A percentile compares a stretch with the other conserved stretches of the same genome.
Evolutionary conservation across 2,329 filamentous ascomycete species (phyloP).

Genomic region (Chrysosphaeria jannelii): DNA sequence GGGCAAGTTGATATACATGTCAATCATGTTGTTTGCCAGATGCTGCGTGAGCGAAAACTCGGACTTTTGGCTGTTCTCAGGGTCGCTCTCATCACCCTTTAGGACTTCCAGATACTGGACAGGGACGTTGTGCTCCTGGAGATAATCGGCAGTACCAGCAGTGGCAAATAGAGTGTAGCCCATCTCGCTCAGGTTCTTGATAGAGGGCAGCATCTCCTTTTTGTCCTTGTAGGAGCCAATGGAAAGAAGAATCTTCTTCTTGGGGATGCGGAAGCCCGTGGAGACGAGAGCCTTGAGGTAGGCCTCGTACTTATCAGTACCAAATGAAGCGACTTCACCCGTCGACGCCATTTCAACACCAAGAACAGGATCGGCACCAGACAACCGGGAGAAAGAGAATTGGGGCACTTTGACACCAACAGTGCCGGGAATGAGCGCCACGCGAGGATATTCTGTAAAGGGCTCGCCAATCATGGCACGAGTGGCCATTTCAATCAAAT

Average conservation of each 20-base stretch:
- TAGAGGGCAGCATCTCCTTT: conserved; percentile 80
- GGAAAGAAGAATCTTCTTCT: conserved; percentile 81
- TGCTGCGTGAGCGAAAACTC: conserved; percentile 96
- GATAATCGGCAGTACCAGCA: conserved; percentile 83
- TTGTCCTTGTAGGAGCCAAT: conserved; percentile 97
- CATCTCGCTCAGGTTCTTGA: conserved; percentile 64
- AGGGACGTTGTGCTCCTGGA: conserved; percentile 71
- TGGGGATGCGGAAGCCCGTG: conserved; percentile 85
- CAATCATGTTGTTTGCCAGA: conserved; percentile 89
- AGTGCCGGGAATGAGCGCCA: conserved; percentile 46
- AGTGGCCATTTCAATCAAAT: conserved; percentile 94
- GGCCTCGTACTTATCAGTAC: conserved; percentile 83
- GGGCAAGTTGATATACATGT: conserved; percentile 97
- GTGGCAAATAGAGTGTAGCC: conserved; percentile 93
- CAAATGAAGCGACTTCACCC: conserved; percentile 91
- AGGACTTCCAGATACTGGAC: conserved; percentile 87
- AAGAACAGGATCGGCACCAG: conserved; percentile 80
- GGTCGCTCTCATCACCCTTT: conserved; percentile 32
- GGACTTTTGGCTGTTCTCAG: conserved; percentile 37
- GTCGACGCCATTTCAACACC: conserved; percentile 99
- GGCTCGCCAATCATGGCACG: conserved; percentile 80
- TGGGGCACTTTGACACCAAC: conserved; percentile 96
- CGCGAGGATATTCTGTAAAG: conserved; percentile 52
- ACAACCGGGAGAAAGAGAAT: conserved; percentile 93
- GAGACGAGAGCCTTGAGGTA: conserved; percentile 91